Conservation (phyloP, 2,329 filamentous ascomycete genomes). For the Aureobasidium sp. region DNA sequence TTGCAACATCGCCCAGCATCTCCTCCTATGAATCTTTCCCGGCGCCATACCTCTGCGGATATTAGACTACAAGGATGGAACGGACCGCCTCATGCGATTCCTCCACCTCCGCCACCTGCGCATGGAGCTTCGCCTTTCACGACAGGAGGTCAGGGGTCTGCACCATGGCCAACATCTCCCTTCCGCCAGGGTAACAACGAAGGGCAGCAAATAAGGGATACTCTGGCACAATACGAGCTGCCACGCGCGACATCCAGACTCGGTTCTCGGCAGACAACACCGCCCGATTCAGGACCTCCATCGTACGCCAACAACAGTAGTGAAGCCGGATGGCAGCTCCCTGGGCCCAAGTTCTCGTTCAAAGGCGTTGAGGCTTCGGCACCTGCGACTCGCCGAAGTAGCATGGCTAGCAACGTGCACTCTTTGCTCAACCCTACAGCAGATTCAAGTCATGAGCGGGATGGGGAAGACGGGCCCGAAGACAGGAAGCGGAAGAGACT, state of each 20-base stretch:
- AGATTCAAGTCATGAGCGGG: constrained; percentile 50
- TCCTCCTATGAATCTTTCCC: constrained; percentile 60
- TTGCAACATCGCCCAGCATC: constrained; percentile 38
- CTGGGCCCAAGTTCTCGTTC: constrained; percentile 44
- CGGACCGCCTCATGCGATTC: constrained; percentile 52
- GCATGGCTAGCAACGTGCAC: constrained; percentile 65
- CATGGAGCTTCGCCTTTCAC: constrained; percentile 54
- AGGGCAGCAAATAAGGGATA: constrained; percentile 58
- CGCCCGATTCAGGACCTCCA: constrained; percentile 27
- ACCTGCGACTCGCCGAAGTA: constrained; percentile 60
- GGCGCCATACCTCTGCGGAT: constrained; percentile 90
- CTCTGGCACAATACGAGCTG: constrained; percentile 60
- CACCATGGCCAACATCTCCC: constrained; percentile 62
- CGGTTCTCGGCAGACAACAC: constrained; percentile 47
- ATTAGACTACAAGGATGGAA: constrained; percentile 68
- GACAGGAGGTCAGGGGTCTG: constrained; percentile 51
- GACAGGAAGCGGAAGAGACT: constrained; percentile 57
- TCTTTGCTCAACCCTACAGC: constrained; percentile 62
- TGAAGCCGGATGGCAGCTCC: constrained; percentile 51
- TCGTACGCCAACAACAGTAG: constrained; percentile 43
- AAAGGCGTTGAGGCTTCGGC: constrained; percentile 45
- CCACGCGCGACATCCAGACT: constrained; percentile 43
- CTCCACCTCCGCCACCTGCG: constrained; percentile 32
- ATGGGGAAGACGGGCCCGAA: constrained; percentile 55
- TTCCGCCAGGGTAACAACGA: constrained; percentile 43